Conservation (phyloP, 495 filamentous ascomycete species). For the Aspergillus cristatus region DNA sequence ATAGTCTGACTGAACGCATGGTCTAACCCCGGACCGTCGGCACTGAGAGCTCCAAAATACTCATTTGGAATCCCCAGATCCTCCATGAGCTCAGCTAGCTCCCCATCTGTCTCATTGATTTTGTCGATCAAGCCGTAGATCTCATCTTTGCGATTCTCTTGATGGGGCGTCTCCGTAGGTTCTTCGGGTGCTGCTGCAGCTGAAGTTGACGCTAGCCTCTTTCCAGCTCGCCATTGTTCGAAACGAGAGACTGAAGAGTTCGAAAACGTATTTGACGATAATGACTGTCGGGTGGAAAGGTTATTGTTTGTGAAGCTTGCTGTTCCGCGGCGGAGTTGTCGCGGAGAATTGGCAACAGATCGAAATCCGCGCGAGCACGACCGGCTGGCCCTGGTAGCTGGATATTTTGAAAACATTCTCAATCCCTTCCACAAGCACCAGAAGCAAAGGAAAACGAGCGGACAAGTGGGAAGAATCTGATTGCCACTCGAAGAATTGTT, state of each 20-base stretch:
- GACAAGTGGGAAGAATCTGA: constrained; percentile 10
- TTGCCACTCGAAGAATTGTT: constrained; percentile 23
- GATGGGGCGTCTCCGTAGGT: constrained; percentile 2
- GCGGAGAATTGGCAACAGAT: constrained; percentile 13
- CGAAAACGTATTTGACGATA: background rate
- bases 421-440: constrained; percentile 5
- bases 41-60: constrained; percentile 10
- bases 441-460: constrained; percentile 3
- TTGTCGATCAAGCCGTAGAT: constrained; percentile 32
- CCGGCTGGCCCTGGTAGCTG: constrained; percentile 21
- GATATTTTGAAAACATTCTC: constrained; percentile 29
- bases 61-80: constrained; percentile 26
- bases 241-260: background rate
- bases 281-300: constrained; percentile 7
- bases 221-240: constrained; percentile 5
- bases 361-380: constrained; percentile 19
- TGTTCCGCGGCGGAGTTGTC: constrained; percentile 21
- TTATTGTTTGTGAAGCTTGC: constrained; percentile 12
- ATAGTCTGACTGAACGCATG: constrained; percentile 14
- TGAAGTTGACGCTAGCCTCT: constrained; percentile 20
- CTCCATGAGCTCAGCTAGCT: constrained; percentile 26
- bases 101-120: constrained; percentile 28
- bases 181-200: constrained; percentile 9
- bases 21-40: constrained; percentile 14
- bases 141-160: constrained; percentile 13